Evolutionary conservation across 352 stramenopile species (phyloP).

Genomic region (Peronospora farinosa): DNA sequence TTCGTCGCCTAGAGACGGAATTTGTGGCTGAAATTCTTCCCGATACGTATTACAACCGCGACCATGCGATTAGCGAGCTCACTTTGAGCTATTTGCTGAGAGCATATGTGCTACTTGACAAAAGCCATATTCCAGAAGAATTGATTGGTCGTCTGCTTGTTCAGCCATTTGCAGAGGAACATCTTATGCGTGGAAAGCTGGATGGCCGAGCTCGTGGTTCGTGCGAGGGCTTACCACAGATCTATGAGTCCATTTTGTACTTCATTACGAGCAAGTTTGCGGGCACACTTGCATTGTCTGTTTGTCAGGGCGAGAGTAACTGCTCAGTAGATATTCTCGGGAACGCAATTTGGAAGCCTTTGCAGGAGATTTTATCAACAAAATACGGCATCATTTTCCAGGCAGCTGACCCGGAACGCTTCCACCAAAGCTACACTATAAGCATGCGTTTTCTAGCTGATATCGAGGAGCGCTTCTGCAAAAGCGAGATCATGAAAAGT

Average conservation of each 20-base stretch:
- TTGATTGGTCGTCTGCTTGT: conserved; percentile 77
- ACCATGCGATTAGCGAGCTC: conserved; percentile 57
- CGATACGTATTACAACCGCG: conserved; percentile 82
- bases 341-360: conserved; percentile 76
- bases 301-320: conserved; percentile 65
- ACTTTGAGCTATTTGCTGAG: conserved; percentile 67
- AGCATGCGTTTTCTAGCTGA: conserved; percentile 63
- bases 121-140: conserved; percentile 70
- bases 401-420: conserved; percentile 63
- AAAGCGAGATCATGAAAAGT: conserved; percentile 44
- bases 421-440: conserved; percentile 77
- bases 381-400: conserved; percentile 83
- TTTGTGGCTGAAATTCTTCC: conserved; percentile 83
- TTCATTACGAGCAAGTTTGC: conserved; percentile 72
- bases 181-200: conserved; percentile 66
- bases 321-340: conserved; percentile 72
- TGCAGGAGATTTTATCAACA: conserved; percentile 53
- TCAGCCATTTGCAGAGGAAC: conserved; percentile 71
- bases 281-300: conserved; percentile 44
- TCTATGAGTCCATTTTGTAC: conserved; percentile 68
- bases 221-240: conserved; percentile 61
- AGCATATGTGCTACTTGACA: conserved; percentile 70
- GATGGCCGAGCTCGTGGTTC: conserved; percentile 67
- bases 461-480: conserved; percentile 53
- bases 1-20: conserved; percentile 74